phyloP scores from a whole-genome alignment of 116 monocot species.

The Trichopus zeylanicus region DNA sequence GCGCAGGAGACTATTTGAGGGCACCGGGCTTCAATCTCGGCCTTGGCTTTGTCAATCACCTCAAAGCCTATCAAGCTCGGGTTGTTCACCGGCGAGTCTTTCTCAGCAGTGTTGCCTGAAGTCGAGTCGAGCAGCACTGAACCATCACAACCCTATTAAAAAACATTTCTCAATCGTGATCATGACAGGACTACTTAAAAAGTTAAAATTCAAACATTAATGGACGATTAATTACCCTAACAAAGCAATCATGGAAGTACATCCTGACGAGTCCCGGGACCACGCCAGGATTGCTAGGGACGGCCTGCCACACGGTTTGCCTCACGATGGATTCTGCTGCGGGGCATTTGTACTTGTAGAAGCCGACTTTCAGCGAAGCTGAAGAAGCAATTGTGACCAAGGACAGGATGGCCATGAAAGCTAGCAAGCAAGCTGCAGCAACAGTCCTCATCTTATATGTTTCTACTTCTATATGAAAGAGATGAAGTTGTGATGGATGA shows the following conservation, averaged over 20 bases:
- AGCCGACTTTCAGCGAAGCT: constrained; percentile 18
- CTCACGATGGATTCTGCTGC: constrained; percentile 27
- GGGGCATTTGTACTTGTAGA: constrained; percentile 15
- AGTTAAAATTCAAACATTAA: no score
- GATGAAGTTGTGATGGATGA: neutral
- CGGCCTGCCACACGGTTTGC: constrained; percentile 7
- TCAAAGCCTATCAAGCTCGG: constrained; percentile 28
- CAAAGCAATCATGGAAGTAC: constrained; percentile 66
- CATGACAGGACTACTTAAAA: no score
- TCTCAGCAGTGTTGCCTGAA: constrained; percentile 2
- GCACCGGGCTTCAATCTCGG: constrained; percentile 17
- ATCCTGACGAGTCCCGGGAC: constrained; percentile 47
- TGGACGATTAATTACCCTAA: constrained; percentile 6
- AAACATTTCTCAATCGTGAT: no score
- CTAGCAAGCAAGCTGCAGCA: neutral
- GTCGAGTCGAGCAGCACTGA: constrained; percentile 16
- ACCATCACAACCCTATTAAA: constrained; percentile 26
- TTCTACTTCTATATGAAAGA: neutral
- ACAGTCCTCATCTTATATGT: neutral
- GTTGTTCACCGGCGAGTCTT: constrained; percentile 13
- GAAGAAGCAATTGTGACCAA: neutral
- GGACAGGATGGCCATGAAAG: constrained; percentile 1
- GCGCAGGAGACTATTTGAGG: constrained; percentile 37
- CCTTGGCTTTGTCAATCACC: constrained; percentile 32
- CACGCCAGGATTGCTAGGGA: constrained; percentile 9